Evolutionary conservation across 2,329 filamentous ascomycete genomes (phyloP), one percentile per base, ranked within the genome.

Genomic region (Diaporthe sp.): DNA sequence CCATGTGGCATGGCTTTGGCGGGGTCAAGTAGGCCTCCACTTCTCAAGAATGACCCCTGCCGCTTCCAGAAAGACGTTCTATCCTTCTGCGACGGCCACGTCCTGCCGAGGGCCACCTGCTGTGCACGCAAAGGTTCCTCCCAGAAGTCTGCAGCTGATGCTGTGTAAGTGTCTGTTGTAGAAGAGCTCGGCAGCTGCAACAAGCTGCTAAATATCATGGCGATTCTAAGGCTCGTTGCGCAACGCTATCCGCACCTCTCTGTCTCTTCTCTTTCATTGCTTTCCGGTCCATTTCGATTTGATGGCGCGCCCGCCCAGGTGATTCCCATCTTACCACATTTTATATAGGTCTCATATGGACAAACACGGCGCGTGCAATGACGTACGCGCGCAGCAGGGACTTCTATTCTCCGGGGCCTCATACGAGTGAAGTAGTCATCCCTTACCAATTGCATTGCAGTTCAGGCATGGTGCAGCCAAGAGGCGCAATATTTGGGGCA

Each of bases 381-480:
- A 65, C 61, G 25, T 28, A 49, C 9, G 13, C 6, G 22, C n/a
- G 13, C 31, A 39, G 44, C 44, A 37, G 65, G 65, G 34, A 53
- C 65, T 28, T 53, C 46, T 39, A 42, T 68, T 53, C 9, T 53
- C 65, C 65, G 65, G 34, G 42, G 8, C 28, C 7, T 39, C 22
- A 9, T 42, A 8, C 31, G 13, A 25, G 6, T 51, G 19, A n/a
- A 8, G n/a, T 62, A 74, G 70, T 74, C 58, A 72, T 37, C 19
- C 53, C 58, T 71, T 72, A 74, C 58, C 53, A 60, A 72, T 74
- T 72, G 75, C 55, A 65, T 72, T 65, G 57, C 72, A 53, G 15
- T 55, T 39, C 58, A 49, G 57, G 39, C 39, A 42, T 13, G n/a
- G 39, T 68, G 62, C 62, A 39, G 62, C 62, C 62, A 68, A 53